Evolutionary conservation across 352 stramenopile species (phyloP).

Genomic region (Globisporangium abappressorium): DNA sequence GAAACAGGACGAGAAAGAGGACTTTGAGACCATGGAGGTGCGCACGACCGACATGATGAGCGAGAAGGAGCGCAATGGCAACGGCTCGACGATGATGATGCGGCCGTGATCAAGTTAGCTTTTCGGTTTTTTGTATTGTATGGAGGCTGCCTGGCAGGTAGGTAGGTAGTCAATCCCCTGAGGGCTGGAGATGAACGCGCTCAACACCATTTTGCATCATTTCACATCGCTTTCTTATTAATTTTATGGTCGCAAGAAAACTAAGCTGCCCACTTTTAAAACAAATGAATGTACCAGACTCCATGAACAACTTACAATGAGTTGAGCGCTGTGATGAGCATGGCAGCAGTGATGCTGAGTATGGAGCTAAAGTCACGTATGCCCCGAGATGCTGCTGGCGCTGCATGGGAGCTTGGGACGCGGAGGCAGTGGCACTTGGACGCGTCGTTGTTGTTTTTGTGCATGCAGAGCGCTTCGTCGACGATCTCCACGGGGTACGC

Average conservation of each 20-base stretch:
- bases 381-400: neutral
- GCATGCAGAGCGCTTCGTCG: neutral
- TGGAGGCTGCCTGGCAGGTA: neutral
- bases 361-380: neutral
- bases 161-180: neutral
- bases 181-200: neutral
- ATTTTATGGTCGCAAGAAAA: neutral
- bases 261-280: neutral
- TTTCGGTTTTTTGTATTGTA: neutral
- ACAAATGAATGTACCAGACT: neutral
- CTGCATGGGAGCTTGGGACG: neutral
- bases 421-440: neutral
- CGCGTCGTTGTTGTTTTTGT: neutral
- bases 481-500: neutral
- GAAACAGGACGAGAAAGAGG: constrained; percentile 61
- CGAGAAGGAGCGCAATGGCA: constrained; percentile 48
- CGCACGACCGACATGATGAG: constrained; percentile 41
- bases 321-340: neutral
- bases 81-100: constrained; percentile 24
- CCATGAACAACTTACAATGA: neutral
- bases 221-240: neutral
- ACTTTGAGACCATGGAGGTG: constrained; percentile 79
- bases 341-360: neutral
- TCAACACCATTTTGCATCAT: constrained; percentile 1
- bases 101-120: constrained; percentile 17